Evolutionary conservation across 2,329 filamentous ascomycete genomes (phyloP).

Genomic region (Erysiphe pulchra): DNA sequence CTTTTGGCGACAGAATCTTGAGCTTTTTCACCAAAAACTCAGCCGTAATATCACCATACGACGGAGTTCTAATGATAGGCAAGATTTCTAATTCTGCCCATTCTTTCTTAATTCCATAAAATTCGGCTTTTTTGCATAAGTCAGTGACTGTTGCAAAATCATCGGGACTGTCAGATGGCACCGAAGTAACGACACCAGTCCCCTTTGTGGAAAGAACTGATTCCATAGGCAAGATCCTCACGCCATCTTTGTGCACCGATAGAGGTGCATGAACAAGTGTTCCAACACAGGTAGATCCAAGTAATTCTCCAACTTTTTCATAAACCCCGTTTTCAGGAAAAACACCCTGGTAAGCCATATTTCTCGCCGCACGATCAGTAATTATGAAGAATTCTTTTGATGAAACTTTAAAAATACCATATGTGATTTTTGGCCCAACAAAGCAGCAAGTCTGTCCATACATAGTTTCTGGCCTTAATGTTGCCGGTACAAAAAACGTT

Average conservation of each 20-base stretch:
- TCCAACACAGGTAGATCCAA: conserved; percentile 60
- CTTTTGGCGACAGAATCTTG: conserved; percentile 94
- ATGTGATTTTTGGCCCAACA: conserved; percentile 68
- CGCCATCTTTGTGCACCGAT: conserved; percentile 57
- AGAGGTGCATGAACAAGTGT: conserved; percentile 78
- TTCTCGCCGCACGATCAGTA: conserved; percentile 61
- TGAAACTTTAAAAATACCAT: conserved; percentile 63
- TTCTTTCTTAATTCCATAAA: conserved; percentile 87
- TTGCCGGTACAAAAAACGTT: conserved; percentile 78
- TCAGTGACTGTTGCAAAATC: conserved; percentile 79
- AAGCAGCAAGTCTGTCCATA: conserved; percentile 96
- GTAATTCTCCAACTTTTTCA: conserved; percentile 47
- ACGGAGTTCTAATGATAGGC: conserved; percentile 72
- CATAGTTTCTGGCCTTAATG: conserved; percentile 90
- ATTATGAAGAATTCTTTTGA: conserved; percentile 64
- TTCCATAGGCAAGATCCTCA: conserved; percentile 88
- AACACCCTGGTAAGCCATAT: conserved; percentile 87
- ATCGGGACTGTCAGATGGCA: conserved; percentile 87
- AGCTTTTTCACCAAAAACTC: conserved; percentile 66
- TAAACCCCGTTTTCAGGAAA: conserved; percentile 55
- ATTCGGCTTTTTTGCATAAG: conserved; percentile 81
- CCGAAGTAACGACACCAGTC: conserved; percentile 85
- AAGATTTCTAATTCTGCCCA: conserved; percentile 82
- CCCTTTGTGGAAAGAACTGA: conserved; percentile 79
- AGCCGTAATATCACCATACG: conserved; percentile 65